A percentile compares a stretch with the other conserved stretches of the same genome.
Evolutionary conservation across 176 grass and related monocot genomes (phyloP).

Genomic region (Aegilops bicornis): DNA sequence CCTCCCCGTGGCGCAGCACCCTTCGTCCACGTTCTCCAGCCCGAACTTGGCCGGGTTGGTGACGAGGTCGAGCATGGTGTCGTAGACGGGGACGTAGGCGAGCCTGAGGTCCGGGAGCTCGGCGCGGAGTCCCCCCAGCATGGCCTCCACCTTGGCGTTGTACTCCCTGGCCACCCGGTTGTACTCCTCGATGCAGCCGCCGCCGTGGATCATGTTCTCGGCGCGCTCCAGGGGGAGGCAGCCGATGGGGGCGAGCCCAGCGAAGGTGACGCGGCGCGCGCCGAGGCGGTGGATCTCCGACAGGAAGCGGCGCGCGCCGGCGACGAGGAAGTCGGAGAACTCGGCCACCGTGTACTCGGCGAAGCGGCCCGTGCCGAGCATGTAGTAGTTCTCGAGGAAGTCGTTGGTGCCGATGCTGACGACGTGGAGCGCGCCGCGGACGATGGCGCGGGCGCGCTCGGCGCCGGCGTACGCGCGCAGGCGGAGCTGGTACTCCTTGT

Average conservation of each 20-base stretch:
- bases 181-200: conserved; percentile 58
- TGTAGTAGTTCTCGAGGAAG: conserved; percentile 68
- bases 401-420: conserved; percentile 85
- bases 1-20: conserved; percentile 69
- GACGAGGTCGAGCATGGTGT: conserved; percentile 44
- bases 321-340: conserved; percentile 53
- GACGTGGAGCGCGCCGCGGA: conserved; percentile 55
- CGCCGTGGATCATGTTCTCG: conserved; percentile 30
- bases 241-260: conserved; percentile 46
- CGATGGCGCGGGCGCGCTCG: conserved; percentile 16
- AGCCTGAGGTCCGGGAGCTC: conserved; percentile 44
- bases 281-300: conserved; percentile 45
- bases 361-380: conserved; percentile 35
- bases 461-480: conserved; percentile 39
- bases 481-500: conserved; percentile 54
- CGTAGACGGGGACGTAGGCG: conserved; percentile 50
- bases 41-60: conserved; percentile 47
- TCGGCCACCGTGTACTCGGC: conserved; percentile 38
- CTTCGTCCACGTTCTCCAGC: conserved; percentile 73
- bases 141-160: conserved; percentile 50
- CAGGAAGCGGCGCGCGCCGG: conserved; percentile 33
- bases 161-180: conserved; percentile 55
- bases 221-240: conserved; percentile 76
- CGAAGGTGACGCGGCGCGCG: conserved; percentile 49
- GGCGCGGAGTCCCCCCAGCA: conserved; percentile 28